These are phyloP conservation scores for Jackrogersella minutella DNA, from an alignment of 495 filamentous ascomycete genomes.

Conservation along the genomic window DNA sequence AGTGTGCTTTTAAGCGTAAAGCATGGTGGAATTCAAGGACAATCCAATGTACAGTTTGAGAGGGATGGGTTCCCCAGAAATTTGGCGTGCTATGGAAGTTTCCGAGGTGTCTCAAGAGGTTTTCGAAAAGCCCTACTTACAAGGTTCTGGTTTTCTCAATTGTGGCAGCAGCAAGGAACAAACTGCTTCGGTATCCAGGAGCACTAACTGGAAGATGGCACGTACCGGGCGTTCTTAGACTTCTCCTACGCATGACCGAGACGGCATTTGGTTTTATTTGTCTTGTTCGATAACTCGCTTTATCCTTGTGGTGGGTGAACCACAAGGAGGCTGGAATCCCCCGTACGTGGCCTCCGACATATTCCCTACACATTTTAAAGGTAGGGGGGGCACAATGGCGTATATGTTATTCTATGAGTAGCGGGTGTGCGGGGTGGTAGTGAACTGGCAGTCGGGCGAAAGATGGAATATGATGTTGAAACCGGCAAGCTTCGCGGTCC, in stretches of 20 bases:
- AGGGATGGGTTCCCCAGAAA: slow-evolving; percentile 21
- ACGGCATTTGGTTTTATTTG: slow-evolving; percentile 49
- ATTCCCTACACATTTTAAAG: slow-evolving; percentile 45
- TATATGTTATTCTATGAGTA: slow-evolving; percentile 49
- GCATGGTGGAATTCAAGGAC: slow-evolving; percentile 29
- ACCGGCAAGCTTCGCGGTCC: slow-evolving; percentile 33
- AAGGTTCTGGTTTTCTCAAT: slow-evolving; percentile 29
- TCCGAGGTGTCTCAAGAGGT: slow-evolving; percentile 25
- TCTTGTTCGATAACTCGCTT: slow-evolving; percentile 51
- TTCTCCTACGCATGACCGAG: slow-evolving; percentile 59
- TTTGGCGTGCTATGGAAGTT: slow-evolving; percentile 33
- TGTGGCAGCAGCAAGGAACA: slow-evolving; percentile 31
- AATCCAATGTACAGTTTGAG: slow-evolving; percentile 29
- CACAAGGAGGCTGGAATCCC: slow-evolving; percentile 48
- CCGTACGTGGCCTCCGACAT: slow-evolving; percentile 45
- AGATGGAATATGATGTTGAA: slow-evolving; percentile 42
- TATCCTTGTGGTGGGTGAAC: slow-evolving; percentile 51
- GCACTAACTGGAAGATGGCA: slow-evolving; percentile 38
- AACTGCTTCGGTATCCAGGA: slow-evolving; percentile 29
- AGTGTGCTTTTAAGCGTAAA: slow-evolving; percentile 27
- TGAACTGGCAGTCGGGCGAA: slow-evolving; percentile 31
- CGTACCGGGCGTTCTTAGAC: slow-evolving; percentile 50
- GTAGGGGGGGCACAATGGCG: slow-evolving; percentile 48
- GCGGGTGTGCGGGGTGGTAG: slow-evolving; percentile 31
- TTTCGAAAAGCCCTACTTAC: slow-evolving; percentile 11